phyloP scores from a whole-genome alignment of 2,329 filamentous ascomycete genomes.

The Phialemoniopsis sp. region DNA sequence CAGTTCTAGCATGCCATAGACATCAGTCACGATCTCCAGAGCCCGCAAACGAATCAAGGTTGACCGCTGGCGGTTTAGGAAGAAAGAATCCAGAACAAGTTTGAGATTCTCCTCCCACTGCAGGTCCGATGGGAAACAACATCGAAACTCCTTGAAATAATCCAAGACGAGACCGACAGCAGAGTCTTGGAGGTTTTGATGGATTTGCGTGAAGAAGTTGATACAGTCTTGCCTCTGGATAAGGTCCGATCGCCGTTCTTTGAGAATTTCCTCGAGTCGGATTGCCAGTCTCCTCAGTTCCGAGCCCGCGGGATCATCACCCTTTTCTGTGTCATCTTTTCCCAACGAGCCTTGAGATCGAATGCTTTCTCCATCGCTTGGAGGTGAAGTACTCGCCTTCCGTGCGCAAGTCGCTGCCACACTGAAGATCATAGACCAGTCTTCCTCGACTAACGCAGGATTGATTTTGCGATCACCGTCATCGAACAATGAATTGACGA shows the following conservation, averaged over 20 bases:
- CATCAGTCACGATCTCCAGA: slow-evolving; percentile 55
- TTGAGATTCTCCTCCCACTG: slow-evolving; percentile 63
- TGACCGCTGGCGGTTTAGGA: slow-evolving; percentile 56
- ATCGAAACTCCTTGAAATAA: slow-evolving; percentile 65
- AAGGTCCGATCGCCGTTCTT: slow-evolving; percentile 44
- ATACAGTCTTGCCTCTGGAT: slow-evolving; percentile 64
- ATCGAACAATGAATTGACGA: slow-evolving; percentile 53
- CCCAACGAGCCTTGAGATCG: slow-evolving; percentile 9
- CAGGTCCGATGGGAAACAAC: slow-evolving; percentile 67
- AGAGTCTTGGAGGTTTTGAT: slow-evolving; percentile 59
- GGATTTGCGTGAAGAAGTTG: slow-evolving; percentile 60
- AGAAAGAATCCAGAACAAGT: slow-evolving; percentile 58
- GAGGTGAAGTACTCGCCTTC: slow-evolving; percentile 13
- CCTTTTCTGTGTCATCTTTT: slow-evolving; percentile 23
- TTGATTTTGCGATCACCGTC: slow-evolving; percentile 49
- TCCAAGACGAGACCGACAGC: slow-evolving; percentile 61
- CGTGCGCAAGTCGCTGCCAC: slow-evolving; percentile 53
- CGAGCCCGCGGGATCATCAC: slow-evolving; percentile 32
- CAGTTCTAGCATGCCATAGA: slow-evolving; percentile 54
- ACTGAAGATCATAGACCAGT: slow-evolving; percentile 59
- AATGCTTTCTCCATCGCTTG: slow-evolving; percentile 14
- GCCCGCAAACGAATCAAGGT: slow-evolving; percentile 59
- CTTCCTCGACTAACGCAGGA: slow-evolving; percentile 56
- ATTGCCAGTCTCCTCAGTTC: slow-evolving; percentile 41
- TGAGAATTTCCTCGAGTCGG: slow-evolving; percentile 45